Conservation (phyloP, 371 early-diverging fungal species). For the Capillidium heterosporum region DNA sequence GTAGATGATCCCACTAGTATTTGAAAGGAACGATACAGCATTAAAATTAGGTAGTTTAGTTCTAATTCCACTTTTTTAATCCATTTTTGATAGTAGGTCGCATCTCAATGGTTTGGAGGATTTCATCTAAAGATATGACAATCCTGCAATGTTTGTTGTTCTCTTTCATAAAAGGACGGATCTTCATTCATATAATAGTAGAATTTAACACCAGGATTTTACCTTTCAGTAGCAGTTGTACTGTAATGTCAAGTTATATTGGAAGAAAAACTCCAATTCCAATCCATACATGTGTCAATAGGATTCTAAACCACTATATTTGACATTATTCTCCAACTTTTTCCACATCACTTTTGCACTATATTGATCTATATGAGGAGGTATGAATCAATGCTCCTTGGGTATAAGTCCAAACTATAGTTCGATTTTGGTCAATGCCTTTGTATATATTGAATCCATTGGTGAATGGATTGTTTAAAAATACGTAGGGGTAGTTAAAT, state of each 20-base stretch:
- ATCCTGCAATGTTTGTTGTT: constrained; percentile 72
- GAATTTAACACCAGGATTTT: constrained; percentile 76
- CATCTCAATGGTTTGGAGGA: constrained; percentile 55
- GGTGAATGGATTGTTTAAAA: constrained; percentile 58
- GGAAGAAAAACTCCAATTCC: constrained; percentile 78
- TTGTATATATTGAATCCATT: constrained; percentile 42
- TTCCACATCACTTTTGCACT: constrained; percentile 32
- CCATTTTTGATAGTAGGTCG: constrained; percentile 48
- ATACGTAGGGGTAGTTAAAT: constrained; percentile 78
- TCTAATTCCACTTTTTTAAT: constrained; percentile 21
- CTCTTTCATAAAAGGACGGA: constrained; percentile 71
- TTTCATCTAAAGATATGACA: constrained; percentile 62
- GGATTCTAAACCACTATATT: constrained; percentile 67
- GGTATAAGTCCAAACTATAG: constrained; percentile 56
- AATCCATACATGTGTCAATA: constrained; percentile 90
- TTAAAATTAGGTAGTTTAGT: constrained; percentile 16
- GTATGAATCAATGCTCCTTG: constrained; percentile 61
- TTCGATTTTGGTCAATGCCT: constrained; percentile 25
- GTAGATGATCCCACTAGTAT: constrained; percentile 12
- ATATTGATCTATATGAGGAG: constrained; percentile 54
- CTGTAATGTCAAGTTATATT: constrained; percentile 49
- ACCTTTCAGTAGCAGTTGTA: constrained; percentile 93
- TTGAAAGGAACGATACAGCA: constrained; percentile 12
- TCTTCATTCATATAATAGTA: constrained; percentile 77
- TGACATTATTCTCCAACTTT: constrained; percentile 33